Conservation (phyloP, 768 basidiomycete genomes). For the Myochromella boudieri region DNA sequence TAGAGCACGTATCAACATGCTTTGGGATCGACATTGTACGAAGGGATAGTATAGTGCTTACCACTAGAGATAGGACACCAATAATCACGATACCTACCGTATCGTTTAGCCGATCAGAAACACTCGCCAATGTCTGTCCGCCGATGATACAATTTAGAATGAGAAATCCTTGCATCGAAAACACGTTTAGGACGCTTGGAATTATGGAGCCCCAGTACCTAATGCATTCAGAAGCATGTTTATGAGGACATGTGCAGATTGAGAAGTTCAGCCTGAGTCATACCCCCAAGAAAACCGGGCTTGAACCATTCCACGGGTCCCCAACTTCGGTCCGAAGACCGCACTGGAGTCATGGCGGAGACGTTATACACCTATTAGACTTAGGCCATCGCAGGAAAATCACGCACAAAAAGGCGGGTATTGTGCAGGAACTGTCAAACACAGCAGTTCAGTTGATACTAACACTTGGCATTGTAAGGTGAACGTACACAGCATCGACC, state of each 20-base stretch:
- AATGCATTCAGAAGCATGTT: not conserved
- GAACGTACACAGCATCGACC: conserved; percentile 41
- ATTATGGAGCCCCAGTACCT: conserved; percentile 59
- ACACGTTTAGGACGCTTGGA: conserved; percentile 55
- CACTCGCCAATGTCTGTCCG: conserved; percentile 63
- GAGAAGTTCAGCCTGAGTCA: conserved; percentile 8
- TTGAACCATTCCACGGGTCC: conserved; percentile 79
- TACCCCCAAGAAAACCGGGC: conserved; percentile 40
- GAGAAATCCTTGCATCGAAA: conserved; percentile 62
- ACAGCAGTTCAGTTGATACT: not conserved
- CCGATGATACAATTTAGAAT: conserved; percentile 69
- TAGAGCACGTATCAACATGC: conserved; percentile 8
- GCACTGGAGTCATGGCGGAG: conserved; percentile 25
- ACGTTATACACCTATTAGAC: not conserved
- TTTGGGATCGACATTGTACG: not conserved
- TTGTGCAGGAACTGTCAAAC: conserved; percentile 32
- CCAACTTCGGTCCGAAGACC: conserved; percentile 79
- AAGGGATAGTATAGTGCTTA: conserved; percentile 17
- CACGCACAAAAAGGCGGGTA: conserved; percentile 63
- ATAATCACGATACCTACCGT: conserved; percentile 42
- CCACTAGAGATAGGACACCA: conserved; percentile 34
- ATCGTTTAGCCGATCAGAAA: conserved; percentile 38
- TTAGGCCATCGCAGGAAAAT: too few relatives aligned
- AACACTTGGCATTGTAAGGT: not conserved
- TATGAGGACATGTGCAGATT: not conserved